Evolutionary conservation across 768 basidiomycete genomes (phyloP).

Genomic region (Cystobasidium ongulense): DNA sequence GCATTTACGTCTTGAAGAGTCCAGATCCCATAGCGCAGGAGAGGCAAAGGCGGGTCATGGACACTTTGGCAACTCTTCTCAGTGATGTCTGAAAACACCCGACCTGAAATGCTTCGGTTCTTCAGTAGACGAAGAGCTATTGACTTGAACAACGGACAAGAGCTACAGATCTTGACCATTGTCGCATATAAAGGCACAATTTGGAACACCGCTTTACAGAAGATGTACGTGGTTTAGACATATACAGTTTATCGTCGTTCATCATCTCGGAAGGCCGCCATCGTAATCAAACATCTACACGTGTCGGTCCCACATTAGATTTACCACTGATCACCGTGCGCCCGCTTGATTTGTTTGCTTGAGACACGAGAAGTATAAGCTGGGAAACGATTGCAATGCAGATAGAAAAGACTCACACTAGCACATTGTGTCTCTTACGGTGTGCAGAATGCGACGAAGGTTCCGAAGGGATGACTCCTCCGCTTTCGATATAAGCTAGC

Average conservation of each 20-base stretch:
- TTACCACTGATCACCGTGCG: background rate
- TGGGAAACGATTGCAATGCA: background rate
- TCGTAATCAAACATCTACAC: background rate
- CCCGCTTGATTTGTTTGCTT: background rate
- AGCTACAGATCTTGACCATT: no score
- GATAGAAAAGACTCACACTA: background rate
- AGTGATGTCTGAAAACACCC: conserved; percentile 37
- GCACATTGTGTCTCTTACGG: background rate
- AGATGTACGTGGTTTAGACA: no score
- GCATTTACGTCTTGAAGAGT: conserved; percentile 11
- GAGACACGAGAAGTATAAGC: background rate
- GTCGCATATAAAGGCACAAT: no score
- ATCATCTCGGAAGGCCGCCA: no score
- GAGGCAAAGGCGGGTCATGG: conserved; percentile 25
- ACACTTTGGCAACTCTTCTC: conserved; percentile 2
- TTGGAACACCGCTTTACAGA: no score
- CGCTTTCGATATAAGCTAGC: background rate
- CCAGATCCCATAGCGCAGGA: conserved; percentile 24
- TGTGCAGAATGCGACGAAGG: background rate
- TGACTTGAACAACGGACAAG: no score
- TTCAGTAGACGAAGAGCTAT: no score
- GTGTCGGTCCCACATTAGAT: background rate
- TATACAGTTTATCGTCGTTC: no score
- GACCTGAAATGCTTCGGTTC: background rate
- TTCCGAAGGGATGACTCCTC: background rate